phyloP scores from a whole-genome alignment of 1,284 basidiomycete species.

The Ceratobasidium sp. region DNA sequence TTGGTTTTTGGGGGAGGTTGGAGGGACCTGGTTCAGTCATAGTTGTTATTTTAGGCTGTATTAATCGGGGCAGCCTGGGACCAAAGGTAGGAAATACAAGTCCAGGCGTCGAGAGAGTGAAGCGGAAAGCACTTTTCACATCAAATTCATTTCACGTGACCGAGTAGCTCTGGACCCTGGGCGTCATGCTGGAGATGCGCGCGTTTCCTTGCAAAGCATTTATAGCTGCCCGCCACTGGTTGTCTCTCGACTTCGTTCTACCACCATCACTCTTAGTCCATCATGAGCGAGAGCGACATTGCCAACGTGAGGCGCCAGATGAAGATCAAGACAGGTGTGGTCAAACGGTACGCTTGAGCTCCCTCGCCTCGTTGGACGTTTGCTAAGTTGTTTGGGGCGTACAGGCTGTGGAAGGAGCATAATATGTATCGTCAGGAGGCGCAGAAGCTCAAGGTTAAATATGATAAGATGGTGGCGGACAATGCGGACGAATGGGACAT shows the following conservation, averaged over 20 bases:
- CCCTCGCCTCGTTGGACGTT: not conserved
- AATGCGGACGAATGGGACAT: constrained; percentile 79
- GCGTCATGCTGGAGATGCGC: constrained; percentile 24
- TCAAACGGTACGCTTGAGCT: constrained; percentile 64
- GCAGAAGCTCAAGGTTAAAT: constrained; percentile 62
- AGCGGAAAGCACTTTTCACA: not conserved
- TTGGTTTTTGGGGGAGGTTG: constrained; percentile 7
- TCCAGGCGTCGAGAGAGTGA: not conserved
- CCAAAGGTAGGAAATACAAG: too few species aligned
- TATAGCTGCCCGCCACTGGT: constrained; percentile 19
- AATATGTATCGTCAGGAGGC: constrained; percentile 72
- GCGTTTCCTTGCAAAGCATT: constrained; percentile 17
- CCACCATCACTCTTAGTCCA: constrained; percentile 16
- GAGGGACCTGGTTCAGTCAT: constrained; percentile 29
- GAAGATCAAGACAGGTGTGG: constrained; percentile 78
- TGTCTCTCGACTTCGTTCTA: not conserved
- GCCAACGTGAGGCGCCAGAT: constrained; percentile 67
- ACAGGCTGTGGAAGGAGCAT: constrained; percentile 77
- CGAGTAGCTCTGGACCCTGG: constrained; percentile 22
- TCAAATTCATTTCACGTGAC: constrained; percentile 32
- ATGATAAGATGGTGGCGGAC: constrained; percentile 68
- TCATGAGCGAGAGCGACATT: constrained; percentile 53
- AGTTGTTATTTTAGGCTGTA: not conserved
- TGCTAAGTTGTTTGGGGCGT: not conserved
- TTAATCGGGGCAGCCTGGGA: not conserved